A percentile compares a stretch with the other conserved stretches of the same genome.
Conservation (phyloP, 2,329 filamentous ascomycete species). For the Teratosphaeria zuluensis region DNA sequence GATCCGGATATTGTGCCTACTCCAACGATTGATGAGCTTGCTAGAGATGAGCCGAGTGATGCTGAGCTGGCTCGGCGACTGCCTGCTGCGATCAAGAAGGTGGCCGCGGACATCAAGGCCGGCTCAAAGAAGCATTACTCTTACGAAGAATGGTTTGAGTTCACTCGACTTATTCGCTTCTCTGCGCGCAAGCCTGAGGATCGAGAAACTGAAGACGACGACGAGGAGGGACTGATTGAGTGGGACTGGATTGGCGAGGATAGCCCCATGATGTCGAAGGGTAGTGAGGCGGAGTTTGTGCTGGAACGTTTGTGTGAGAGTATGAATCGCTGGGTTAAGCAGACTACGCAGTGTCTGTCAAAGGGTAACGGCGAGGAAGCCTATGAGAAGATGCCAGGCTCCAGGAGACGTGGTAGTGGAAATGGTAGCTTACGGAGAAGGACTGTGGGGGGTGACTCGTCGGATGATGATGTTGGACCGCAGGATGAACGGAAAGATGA, state of each 20-base stretch:
- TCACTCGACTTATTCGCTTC: constrained; percentile 62
- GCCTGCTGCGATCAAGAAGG: constrained; percentile 58
- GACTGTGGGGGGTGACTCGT: background rate
- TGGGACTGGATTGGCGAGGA: constrained; percentile 67
- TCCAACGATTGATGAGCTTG: constrained; percentile 35
- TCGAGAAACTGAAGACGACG: constrained; percentile 36
- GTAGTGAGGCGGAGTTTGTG: constrained; percentile 58
- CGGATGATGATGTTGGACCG: background rate
- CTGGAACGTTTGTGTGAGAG: constrained; percentile 57
- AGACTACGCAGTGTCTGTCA: background rate
- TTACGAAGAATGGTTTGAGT: constrained; percentile 82
- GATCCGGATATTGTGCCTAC: constrained; percentile 15
- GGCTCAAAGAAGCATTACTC: constrained; percentile 55
- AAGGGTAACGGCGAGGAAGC: background rate
- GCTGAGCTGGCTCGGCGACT: constrained; percentile 53
- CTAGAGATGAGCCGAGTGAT: constrained; percentile 39
- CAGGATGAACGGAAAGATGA: background rate
- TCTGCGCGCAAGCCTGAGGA: constrained; percentile 21
- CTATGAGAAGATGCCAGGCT: background rate
- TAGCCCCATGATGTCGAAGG: constrained; percentile 55
- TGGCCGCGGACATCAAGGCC: constrained; percentile 53
- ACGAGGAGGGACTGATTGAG: constrained; percentile 48
- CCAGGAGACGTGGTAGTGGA: background rate
- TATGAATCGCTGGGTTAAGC: constrained; percentile 39
- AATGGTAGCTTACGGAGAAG: background rate